These are phyloP conservation scores for Thraustochytrium sp. DNA, from an alignment of 352 stramenopile species.

Conservation along the genomic window DNA sequence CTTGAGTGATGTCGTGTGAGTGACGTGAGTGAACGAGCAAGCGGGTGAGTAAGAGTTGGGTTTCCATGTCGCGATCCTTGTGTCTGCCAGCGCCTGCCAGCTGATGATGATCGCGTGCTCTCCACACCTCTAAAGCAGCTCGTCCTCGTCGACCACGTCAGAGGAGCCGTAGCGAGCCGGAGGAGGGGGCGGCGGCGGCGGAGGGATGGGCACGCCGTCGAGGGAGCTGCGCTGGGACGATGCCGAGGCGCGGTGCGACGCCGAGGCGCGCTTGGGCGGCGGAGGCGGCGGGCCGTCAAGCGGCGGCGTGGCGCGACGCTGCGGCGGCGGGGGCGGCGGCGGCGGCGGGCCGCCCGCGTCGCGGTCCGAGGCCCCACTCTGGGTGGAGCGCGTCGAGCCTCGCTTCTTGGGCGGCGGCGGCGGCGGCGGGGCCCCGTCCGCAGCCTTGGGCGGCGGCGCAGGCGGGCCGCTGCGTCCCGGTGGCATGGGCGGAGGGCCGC, in stretches of 20 bases:
- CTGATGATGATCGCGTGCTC: too few species aligned
- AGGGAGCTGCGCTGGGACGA: neutral
- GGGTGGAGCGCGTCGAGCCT: neutral
- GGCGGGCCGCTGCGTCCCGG: neutral
- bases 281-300: neutral
- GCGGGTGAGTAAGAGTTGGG: too few species aligned
- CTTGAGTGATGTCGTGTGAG: too few species aligned
- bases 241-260: neutral
- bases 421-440: neutral
- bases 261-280: neutral
- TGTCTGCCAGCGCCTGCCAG: too few species aligned
- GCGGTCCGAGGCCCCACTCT: too few species aligned
- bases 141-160: neutral
- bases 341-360: neutral
- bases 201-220: too few species aligned
- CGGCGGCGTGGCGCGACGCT: neutral
- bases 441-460: neutral
- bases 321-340: neutral
- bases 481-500: neutral
- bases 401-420: conserved; percentile 20
- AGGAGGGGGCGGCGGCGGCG: too few species aligned
- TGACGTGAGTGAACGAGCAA: too few species aligned
- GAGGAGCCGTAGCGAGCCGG: neutral
- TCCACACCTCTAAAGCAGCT: neutral
- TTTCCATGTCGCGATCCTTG: too few species aligned